Evolutionary conservation across 2,329 filamentous ascomycete genomes (phyloP).

Genomic region (Anisogramma anomala): DNA sequence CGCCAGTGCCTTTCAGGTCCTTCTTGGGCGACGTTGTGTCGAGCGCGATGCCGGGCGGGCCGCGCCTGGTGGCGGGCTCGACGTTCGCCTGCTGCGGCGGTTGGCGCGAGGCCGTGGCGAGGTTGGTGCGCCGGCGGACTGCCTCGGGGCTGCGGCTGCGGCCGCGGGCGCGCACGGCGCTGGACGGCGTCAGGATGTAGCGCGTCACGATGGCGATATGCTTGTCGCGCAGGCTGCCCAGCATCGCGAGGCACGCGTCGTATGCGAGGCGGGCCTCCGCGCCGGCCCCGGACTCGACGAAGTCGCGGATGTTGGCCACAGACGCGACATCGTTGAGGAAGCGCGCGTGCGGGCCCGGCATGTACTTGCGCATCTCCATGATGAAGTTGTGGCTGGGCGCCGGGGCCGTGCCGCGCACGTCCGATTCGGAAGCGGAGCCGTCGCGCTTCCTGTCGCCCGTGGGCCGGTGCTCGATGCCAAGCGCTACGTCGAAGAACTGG

Average conservation of each 20-base stretch:
- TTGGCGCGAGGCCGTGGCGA: constrained; percentile 47
- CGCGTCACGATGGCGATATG: constrained; percentile 94
- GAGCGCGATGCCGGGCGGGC: constrained; percentile 19
- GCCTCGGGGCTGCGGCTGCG: constrained; percentile 46
- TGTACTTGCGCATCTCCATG: constrained; percentile 91
- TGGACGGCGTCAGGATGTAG: constrained; percentile 85
- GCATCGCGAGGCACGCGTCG: constrained; percentile 72
- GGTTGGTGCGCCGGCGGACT: constrained; percentile 42
- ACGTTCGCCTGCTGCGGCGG: constrained; percentile 19
- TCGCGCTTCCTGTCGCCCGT: constrained; percentile 56
- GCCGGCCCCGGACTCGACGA: constrained; percentile 55
- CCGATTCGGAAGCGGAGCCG: constrained; percentile 31
- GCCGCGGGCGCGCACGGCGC: constrained; percentile 56
- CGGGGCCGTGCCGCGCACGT: constrained; percentile 28
- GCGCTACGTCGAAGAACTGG: constrained; percentile 89
- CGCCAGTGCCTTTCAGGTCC: constrained; percentile 72
- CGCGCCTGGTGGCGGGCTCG: constrained; percentile 5
- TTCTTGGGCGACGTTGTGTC: constrained; percentile 16
- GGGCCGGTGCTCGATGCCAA: constrained; percentile 81
- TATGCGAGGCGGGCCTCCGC: constrained; percentile 65
- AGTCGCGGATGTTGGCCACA: constrained; percentile 80
- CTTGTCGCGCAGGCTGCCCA: constrained; percentile 67
- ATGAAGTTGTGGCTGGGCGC: constrained; percentile 76
- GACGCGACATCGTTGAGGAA: constrained; percentile 72
- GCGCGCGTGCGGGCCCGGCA: constrained; percentile 84